These are phyloP conservation scores for Cystofilobasidium macerans DNA, from an alignment of 768 basidiomycete species.

Conservation along the genomic window DNA sequence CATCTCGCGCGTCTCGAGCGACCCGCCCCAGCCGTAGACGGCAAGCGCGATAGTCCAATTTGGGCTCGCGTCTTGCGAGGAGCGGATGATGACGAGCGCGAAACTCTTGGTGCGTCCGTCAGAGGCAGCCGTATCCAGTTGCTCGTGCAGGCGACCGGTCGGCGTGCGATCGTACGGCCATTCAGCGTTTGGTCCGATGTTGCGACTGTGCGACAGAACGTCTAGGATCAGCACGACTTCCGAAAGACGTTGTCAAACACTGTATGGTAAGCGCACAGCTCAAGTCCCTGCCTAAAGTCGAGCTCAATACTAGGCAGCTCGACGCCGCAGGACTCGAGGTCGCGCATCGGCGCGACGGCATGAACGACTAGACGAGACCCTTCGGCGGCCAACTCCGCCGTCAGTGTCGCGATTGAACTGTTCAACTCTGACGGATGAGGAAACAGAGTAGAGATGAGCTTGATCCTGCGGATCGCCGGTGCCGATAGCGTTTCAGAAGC, in stretches of 20 bases:
- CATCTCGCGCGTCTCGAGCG: not conserved
- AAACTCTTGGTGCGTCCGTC: not conserved
- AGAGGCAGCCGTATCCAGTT: not conserved
- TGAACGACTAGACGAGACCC: too few relatives aligned
- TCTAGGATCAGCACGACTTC: not conserved
- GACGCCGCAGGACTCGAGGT: not conserved
- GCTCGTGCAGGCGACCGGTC: not conserved
- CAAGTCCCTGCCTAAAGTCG: not conserved
- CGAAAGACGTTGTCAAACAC: too few relatives aligned
- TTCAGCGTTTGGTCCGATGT: not conserved
- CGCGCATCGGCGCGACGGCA: too few relatives aligned
- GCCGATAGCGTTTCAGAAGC: too few relatives aligned
- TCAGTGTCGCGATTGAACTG: too few relatives aligned
- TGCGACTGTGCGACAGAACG: not conserved
- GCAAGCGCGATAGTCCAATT: not conserved
- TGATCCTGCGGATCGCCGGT: too few relatives aligned
- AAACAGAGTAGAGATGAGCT: too few relatives aligned
- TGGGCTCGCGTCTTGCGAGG: not conserved
- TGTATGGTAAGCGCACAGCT: not conserved
- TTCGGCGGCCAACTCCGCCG: too few relatives aligned
- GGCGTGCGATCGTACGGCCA: not conserved
- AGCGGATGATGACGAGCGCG: not conserved
- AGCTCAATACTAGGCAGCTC: not conserved
- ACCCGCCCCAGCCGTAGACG: not conserved
- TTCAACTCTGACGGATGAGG: too few relatives aligned